Evolutionary conservation across 352 stramenopile species (phyloP).

Genomic region (Blastocystis sp.): DNA sequence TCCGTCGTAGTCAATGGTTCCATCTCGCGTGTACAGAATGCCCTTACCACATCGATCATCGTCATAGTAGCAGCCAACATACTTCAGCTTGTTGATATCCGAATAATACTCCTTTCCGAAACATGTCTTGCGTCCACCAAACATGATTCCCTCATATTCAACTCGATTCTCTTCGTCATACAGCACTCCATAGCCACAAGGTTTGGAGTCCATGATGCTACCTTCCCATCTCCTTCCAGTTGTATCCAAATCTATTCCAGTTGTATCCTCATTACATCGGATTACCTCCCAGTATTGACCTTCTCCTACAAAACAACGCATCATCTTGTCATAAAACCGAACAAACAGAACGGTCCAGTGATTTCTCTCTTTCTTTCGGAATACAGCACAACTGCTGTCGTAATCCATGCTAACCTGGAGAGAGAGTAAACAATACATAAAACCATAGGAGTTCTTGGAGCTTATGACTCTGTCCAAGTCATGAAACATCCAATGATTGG

Average conservation of each 20-base stretch:
- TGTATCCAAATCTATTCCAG: slow-evolving; percentile 6
- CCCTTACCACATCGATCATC: neutral
- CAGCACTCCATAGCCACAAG: neutral
- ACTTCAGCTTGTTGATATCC: neutral
- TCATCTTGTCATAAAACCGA: too few relatives aligned
- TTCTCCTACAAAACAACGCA: too few relatives aligned
- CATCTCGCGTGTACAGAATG: neutral
- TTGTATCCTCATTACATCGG: too few relatives aligned
- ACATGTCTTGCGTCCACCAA: neutral
- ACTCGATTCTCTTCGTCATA: neutral
- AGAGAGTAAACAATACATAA: too few relatives aligned
- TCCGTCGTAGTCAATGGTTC: neutral
- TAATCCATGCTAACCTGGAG: too few relatives aligned
- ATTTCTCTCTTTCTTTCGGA: too few relatives aligned
- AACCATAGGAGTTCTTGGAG: too few relatives aligned
- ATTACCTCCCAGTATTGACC: too few relatives aligned
- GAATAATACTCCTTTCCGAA: neutral
- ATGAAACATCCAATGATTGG: too few relatives aligned
- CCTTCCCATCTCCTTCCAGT: neutral
- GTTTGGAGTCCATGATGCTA: neutral
- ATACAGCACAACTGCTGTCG: too few relatives aligned
- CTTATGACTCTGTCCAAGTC: too few relatives aligned
- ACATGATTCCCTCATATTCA: neutral
- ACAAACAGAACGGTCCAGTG: too few relatives aligned
- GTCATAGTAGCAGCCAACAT: neutral